Conservation (phyloP, 1,284 basidiomycete genomes). For the Ustilago cynodontis region DNA sequence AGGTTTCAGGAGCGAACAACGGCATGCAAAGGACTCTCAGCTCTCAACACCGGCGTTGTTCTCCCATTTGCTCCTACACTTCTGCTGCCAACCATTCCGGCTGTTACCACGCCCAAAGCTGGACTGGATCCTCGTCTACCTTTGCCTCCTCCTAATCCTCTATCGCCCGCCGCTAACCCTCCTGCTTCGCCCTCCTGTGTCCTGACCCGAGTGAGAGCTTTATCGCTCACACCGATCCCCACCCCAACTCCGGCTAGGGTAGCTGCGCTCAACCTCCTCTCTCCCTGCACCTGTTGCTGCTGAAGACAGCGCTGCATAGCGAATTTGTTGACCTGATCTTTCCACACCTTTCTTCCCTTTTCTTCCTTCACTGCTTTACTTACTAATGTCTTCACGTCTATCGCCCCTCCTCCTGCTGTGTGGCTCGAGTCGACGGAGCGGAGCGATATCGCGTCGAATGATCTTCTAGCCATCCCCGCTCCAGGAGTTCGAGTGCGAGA, state of each 20-base stretch:
- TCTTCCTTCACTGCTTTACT: conserved; percentile 36
- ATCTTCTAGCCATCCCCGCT: conserved; percentile 16
- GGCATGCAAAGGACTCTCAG: conserved; percentile 19
- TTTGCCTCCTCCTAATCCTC: neutral
- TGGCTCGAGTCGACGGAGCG: conserved; percentile 14
- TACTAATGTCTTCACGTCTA: conserved; percentile 40
- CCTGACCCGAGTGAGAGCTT: conserved; percentile 15
- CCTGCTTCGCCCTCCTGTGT: conserved; percentile 16
- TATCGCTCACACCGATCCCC: conserved; percentile 1
- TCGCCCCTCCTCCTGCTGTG: neutral
- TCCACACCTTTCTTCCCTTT: conserved; percentile 33
- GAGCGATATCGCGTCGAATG: conserved; percentile 33
- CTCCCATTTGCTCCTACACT: neutral
- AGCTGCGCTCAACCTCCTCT: conserved; percentile 21
- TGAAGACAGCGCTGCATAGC: conserved; percentile 28
- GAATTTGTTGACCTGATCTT: conserved; percentile 35
- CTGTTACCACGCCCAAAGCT: neutral
- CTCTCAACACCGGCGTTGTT: conserved; percentile 10
- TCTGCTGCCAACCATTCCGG: neutral
- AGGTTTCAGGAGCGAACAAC: neutral
- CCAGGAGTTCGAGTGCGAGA: conserved; percentile 11
- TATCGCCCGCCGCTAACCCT: too few relatives aligned
- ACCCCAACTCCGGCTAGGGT: neutral
- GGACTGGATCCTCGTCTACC: conserved; percentile 19
- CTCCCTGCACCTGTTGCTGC: conserved; percentile 13